These are phyloP conservation scores for Durotheca rogersii DNA, from an alignment of 495 filamentous ascomycete species.

Conservation along the genomic window DNA sequence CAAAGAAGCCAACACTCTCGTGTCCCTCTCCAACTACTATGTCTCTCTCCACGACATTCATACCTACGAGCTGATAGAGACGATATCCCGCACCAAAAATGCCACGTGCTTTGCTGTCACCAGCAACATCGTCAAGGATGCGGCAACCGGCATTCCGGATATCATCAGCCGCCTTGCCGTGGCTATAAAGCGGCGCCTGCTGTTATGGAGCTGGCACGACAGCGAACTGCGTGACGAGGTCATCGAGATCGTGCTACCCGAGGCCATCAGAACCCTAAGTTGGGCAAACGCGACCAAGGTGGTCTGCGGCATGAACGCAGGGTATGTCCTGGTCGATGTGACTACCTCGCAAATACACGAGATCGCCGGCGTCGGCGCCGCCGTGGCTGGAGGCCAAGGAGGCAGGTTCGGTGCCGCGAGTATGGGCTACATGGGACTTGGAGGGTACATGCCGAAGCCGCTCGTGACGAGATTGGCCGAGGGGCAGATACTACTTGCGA, in stretches of 20 bases:
- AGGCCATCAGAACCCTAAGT: slow-evolving; percentile 76
- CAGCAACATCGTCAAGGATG: slow-evolving; percentile 89
- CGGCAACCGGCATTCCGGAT: slow-evolving; percentile 77
- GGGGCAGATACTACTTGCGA: slow-evolving; percentile 83
- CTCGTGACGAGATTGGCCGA: slow-evolving; percentile 78
- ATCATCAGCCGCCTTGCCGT: slow-evolving; percentile 90
- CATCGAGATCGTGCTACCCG: slow-evolving; percentile 74
- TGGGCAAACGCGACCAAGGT: slow-evolving; percentile 87
- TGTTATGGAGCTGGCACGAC: slow-evolving; percentile 95
- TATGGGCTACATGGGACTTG: slow-evolving; percentile 95
- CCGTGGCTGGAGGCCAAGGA: slow-evolving; percentile 63
- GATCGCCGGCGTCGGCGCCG: slow-evolving; percentile 75
- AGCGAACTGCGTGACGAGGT: slow-evolving; percentile 77
- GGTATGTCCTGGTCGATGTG: slow-evolving; percentile 88
- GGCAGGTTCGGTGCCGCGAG: slow-evolving; percentile 60
- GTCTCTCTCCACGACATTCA: slow-evolving; percentile 87
- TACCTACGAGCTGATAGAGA: slow-evolving; percentile 76
- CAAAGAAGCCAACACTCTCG: slow-evolving; percentile 86
- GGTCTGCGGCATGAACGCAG: slow-evolving; percentile 82
- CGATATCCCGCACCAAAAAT: slow-evolving; percentile 70
- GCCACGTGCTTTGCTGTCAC: slow-evolving; percentile 91
- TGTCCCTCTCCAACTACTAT: slow-evolving; percentile 85
- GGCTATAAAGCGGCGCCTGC: slow-evolving; percentile 82
- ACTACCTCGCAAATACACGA: slow-evolving; percentile 67
- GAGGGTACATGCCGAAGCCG: slow-evolving; percentile 85